These are phyloP conservation scores for Davidsoniella neocaledoniae DNA, from an alignment of 2,329 filamentous ascomycete genomes.

Conservation along the genomic window DNA sequence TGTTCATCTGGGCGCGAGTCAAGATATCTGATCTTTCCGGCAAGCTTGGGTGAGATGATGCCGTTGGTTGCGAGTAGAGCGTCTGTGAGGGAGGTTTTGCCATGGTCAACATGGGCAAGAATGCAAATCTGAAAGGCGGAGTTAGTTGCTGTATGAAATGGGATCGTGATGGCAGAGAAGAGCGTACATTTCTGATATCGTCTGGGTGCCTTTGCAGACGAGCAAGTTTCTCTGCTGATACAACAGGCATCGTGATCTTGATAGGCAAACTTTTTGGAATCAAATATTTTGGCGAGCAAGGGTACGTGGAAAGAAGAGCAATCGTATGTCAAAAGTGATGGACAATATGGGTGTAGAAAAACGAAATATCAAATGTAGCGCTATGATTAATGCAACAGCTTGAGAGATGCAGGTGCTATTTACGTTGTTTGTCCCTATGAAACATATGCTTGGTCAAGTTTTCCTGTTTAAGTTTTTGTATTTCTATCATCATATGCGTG, in stretches of 20 bases:
- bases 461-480: background rate
- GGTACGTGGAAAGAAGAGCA: background rate
- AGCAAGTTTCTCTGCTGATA: conserved; percentile 78
- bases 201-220: conserved; percentile 74
- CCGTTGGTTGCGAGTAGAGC: conserved; percentile 95
- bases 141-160: conserved; percentile 10
- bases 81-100: conserved; percentile 93
- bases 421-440: no score
- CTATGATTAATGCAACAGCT: no score
- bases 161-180: background rate
- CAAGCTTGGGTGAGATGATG: conserved; percentile 95
- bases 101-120: conserved; percentile 91
- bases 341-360: background rate
- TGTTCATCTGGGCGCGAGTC: conserved; percentile 95
- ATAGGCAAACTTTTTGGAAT: conserved; percentile 4
- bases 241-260: conserved; percentile 60
- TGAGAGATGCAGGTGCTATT: no score
- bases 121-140: conserved; percentile 59
- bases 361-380: no score
- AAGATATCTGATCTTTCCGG: conserved; percentile 93
- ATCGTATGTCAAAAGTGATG: background rate
- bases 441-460: background rate
- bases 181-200: conserved; percentile 76
- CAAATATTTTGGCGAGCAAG: background rate
- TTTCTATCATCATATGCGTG: background rate